phyloP scores from a whole-genome alignment of 2,329 filamentous ascomycete species.

The Parasarocladium wereldwijsianum region DNA sequence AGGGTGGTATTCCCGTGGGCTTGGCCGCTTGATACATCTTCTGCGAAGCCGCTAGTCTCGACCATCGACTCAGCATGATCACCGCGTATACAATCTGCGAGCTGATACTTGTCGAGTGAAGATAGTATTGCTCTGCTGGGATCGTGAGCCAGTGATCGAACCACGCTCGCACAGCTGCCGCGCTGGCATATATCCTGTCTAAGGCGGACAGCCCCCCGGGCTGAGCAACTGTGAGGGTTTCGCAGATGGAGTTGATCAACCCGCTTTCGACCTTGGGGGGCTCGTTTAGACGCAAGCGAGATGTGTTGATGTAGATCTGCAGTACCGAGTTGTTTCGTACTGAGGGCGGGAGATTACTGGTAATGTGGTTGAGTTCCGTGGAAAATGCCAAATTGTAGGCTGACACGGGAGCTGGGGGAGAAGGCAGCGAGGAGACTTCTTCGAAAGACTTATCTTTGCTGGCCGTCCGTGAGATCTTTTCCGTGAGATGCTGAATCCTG shows the following conservation, averaged over 20 bases:
- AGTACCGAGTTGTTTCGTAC: conserved; percentile 25
- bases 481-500: conserved; percentile 32
- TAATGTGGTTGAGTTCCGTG: conserved; percentile 27
- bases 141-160: conserved; percentile 33
- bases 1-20: no score
- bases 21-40: conserved; percentile 12
- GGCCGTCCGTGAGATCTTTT: conserved; percentile 30
- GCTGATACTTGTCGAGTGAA: conserved; percentile 28
- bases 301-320: conserved; percentile 23
- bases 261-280: conserved; percentile 27
- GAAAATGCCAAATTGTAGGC: conserved; percentile 32
- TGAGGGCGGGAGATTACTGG: conserved; percentile 17
- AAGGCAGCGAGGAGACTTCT: conserved; percentile 16
- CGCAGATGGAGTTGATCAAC: conserved; percentile 25
- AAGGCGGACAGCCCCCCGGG: conserved; percentile 25
- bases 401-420: conserved; percentile 24
- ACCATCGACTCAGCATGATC: conserved; percentile 35
- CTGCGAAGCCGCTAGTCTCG: conserved; percentile 27
- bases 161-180: conserved; percentile 29
- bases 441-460: conserved; percentile 19
- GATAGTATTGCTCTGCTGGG: conserved; percentile 25
- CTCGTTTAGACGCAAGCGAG: conserved; percentile 29
- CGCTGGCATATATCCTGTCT: conserved; percentile 34
- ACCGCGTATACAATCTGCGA: conserved; percentile 34
- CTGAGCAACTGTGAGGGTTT: conserved; percentile 23